A percentile compares a stretch with the other conserved stretches of the same genome.
These are phyloP conservation scores for Blastomyces emzantsi DNA, from an alignment of 2,329 filamentous ascomycete species.

Conservation along the genomic window DNA sequence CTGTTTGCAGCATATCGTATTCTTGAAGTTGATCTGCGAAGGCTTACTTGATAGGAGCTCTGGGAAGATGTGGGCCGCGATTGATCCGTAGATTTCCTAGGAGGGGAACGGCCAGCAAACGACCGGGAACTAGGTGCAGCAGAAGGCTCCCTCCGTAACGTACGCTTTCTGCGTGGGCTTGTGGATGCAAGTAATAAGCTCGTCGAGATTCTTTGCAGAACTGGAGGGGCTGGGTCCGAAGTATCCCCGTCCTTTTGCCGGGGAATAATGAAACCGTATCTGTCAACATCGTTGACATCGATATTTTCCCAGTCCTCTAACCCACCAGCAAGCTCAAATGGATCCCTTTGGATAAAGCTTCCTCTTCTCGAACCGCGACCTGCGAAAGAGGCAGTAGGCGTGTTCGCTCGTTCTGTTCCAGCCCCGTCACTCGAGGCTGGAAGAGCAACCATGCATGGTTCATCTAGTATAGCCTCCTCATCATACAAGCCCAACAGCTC, in stretches of 20 bases:
- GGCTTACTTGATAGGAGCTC: slow-evolving; percentile 36
- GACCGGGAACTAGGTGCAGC: slow-evolving; percentile 39
- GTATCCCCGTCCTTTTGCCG: slow-evolving; percentile 21
- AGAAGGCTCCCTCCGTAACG: slow-evolving; percentile 43
- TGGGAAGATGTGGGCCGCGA: slow-evolving; percentile 42
- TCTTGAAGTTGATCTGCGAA: slow-evolving; percentile 33
- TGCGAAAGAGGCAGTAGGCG: slow-evolving; percentile 24
- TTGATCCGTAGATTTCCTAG: slow-evolving; percentile 34
- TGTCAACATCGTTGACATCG: slow-evolving; percentile 50
- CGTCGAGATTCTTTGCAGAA: slow-evolving; percentile 52
- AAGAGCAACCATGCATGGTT: slow-evolving; percentile 25
- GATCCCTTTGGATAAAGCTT: slow-evolving; percentile 40
- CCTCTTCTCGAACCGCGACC: slow-evolving; percentile 20
- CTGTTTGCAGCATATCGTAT: slow-evolving; percentile 47
- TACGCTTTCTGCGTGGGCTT: slow-evolving; percentile 46
- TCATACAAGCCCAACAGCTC: slow-evolving; percentile 29
- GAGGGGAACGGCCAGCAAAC: slow-evolving; percentile 33
- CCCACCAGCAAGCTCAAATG: slow-evolving; percentile 51
- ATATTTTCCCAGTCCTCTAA: slow-evolving; percentile 58
- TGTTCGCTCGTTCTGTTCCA: slow-evolving; percentile 23
- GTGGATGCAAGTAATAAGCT: slow-evolving; percentile 49
- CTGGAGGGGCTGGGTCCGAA: slow-evolving; percentile 28
- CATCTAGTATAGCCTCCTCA: slow-evolving; percentile 35
- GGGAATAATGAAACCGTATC: slow-evolving; percentile 56
- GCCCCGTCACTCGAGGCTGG: slow-evolving; percentile 22